These are phyloP conservation scores for Vitis cinerea DNA, from an alignment of 164 flowering plant species.

Conservation along the genomic window DNA sequence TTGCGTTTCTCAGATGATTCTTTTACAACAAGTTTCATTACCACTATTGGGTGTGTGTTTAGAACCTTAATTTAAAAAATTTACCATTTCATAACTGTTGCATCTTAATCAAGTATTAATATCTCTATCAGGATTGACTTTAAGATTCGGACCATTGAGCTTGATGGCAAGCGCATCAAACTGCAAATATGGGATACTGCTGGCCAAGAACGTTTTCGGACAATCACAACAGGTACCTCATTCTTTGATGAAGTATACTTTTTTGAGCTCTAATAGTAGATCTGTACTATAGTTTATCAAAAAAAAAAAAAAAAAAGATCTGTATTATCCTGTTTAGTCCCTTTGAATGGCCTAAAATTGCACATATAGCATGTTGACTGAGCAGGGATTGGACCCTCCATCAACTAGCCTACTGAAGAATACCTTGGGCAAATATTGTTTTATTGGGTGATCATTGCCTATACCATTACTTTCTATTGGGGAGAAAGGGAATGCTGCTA, in stretches of 20 bases:
- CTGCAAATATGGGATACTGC: constrained; percentile 72
- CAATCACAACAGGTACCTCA: constrained; percentile 47
- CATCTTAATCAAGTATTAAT: constrained; percentile 17
- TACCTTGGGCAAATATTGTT: too few species aligned
- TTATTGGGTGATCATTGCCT: too few species aligned
- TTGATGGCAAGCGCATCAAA: constrained; percentile 63
- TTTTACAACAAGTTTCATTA: constrained; percentile 60
- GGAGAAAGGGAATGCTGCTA: neutral
- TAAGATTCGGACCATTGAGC: constrained; percentile 59
- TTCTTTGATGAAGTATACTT: neutral
- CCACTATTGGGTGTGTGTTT: constrained; percentile 55
- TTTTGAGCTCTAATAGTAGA: neutral
- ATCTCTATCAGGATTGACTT: constrained; percentile 46
- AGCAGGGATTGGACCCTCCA: neutral
- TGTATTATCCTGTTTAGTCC: neutral
- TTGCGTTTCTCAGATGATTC: constrained; percentile 68
- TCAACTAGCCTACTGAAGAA: too few species aligned
- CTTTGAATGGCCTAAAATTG: neutral
- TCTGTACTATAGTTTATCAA: neutral
- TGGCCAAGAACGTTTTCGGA: constrained; percentile 66
- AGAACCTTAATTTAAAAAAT: neutral
- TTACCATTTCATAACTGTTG: neutral
- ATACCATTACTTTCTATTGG: neutral
- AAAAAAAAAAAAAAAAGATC: neutral
- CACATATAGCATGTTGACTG: neutral